Percentiles rank a stretch among this genome's conserved stretches.
These are phyloP conservation scores for Chloropicon primus DNA, from an alignment of 139 green algal species.

Conservation along the genomic window DNA sequence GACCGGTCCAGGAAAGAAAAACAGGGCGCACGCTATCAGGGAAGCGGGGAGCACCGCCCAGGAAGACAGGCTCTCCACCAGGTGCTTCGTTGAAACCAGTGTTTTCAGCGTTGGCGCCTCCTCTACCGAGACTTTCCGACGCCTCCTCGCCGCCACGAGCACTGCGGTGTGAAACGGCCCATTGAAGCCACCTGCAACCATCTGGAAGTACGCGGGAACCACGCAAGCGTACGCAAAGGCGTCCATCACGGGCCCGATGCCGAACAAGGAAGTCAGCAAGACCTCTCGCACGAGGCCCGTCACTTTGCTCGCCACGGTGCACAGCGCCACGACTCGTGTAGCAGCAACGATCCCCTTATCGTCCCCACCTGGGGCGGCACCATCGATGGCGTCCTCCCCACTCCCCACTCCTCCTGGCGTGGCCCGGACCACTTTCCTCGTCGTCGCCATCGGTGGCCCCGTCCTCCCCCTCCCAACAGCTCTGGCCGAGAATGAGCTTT, in stretches of 20 bases:
- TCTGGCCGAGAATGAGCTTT: too few relatives aligned
- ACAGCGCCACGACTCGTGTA: not conserved
- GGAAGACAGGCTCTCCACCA: not conserved
- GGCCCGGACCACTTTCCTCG: too few relatives aligned
- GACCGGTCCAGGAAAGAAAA: not conserved
- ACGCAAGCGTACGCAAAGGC: not conserved
- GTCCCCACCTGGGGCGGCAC: too few relatives aligned
- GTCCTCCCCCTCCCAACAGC: too few relatives aligned
- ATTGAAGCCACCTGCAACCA: not conserved
- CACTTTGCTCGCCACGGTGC: not conserved
- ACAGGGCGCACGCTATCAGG: not conserved
- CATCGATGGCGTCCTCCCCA: too few relatives aligned
- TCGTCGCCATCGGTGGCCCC: too few relatives aligned
- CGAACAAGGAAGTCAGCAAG: not conserved
- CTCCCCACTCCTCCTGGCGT: too few relatives aligned
- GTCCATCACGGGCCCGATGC: not conserved
- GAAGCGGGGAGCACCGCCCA: not conserved
- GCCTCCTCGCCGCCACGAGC: not conserved
- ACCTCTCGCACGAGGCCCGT: not conserved
- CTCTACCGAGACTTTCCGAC: not conserved
- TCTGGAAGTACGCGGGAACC: not conserved
- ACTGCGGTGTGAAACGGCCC: not conserved
- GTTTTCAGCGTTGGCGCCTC: too few relatives aligned
- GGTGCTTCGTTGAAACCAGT: not conserved
- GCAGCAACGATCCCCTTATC: not conserved